Percentiles rank a stretch among this genome's conserved stretches.
Evolutionary conservation across 768 basidiomycete species (phyloP).

Genomic region (Russula ochroleuca): DNA sequence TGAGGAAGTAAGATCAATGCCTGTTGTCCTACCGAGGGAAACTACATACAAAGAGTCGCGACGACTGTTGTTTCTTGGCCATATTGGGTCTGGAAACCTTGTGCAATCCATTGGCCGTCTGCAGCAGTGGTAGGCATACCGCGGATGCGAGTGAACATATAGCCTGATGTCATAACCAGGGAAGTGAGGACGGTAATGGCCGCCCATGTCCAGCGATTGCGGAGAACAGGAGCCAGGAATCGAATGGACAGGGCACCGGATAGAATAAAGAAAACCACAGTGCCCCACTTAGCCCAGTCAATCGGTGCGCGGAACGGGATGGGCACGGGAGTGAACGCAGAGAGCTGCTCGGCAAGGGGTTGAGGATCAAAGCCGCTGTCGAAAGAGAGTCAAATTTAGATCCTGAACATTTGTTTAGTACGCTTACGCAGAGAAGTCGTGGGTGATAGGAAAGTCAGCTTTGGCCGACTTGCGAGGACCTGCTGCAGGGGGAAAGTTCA

Average conservation of each 20-base stretch:
- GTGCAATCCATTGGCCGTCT: slow-evolving; percentile 76
- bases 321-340: slow-evolving; percentile 65
- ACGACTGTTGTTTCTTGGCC: slow-evolving; percentile 92
- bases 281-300: slow-evolving; percentile 58
- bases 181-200: slow-evolving; percentile 55
- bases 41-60: slow-evolving; percentile 71
- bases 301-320: slow-evolving; percentile 82
- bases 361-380: slow-evolving; percentile 78
- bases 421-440: slow-evolving; percentile 72
- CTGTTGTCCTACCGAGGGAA: background rate
- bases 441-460: slow-evolving; percentile 54
- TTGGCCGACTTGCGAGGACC: slow-evolving; percentile 62
- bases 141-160: slow-evolving; percentile 96
- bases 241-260: slow-evolving; percentile 49
- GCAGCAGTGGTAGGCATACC: slow-evolving; percentile 62
- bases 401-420: background rate
- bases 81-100: slow-evolving; percentile 84
- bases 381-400: background rate
- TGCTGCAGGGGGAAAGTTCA: slow-evolving; percentile 65
- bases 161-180: slow-evolving; percentile 83
- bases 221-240: slow-evolving; percentile 59
- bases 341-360: slow-evolving; percentile 71
- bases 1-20: slow-evolving; percentile 34
- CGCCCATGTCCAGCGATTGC: slow-evolving; percentile 79
- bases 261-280: slow-evolving; percentile 44